Conservation (phyloP, 805 yeast species). For the Candida schatavii region DNA sequence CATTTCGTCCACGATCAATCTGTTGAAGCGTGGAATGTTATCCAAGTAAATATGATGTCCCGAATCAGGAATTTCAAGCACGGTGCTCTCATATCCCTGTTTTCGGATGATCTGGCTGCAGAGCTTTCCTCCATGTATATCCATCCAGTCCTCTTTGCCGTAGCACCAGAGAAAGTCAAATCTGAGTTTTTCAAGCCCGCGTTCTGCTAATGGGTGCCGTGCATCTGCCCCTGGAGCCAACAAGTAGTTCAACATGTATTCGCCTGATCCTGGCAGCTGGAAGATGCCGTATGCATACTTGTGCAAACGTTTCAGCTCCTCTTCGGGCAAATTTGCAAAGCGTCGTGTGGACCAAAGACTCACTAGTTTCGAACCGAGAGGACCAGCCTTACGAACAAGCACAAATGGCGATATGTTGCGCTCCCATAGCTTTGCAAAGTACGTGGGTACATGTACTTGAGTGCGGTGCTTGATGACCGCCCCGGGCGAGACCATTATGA, state of each 20-base stretch:
- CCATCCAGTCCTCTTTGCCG: slow-evolving; percentile 75
- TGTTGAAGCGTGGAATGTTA: slow-evolving; percentile 54
- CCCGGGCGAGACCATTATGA: slow-evolving; percentile 87
- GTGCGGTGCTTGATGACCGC: slow-evolving; percentile 59
- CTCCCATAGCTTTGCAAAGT: slow-evolving; percentile 85
- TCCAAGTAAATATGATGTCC: slow-evolving; percentile 85
- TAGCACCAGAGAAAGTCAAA: slow-evolving; percentile 80
- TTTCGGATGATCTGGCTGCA: slow-evolving; percentile 32
- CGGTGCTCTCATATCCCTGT: slow-evolving; percentile 19
- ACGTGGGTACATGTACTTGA: slow-evolving; percentile 57
- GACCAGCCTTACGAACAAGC: slow-evolving; percentile 72
- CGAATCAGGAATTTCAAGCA: slow-evolving; percentile 47
- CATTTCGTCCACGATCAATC: slow-evolving; percentile 53
- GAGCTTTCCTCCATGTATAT: slow-evolving; percentile 44
- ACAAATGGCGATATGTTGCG: slow-evolving; percentile 82
- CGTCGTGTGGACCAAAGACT: slow-evolving; percentile 89
- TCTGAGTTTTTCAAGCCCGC: slow-evolving; percentile 48
- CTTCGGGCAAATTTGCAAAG: slow-evolving; percentile 54
- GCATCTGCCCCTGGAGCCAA: slow-evolving; percentile 92
- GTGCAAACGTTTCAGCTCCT: slow-evolving; percentile 59
- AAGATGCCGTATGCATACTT: slow-evolving; percentile 80
- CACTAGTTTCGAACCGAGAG: slow-evolving; percentile 78
- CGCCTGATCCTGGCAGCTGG: slow-evolving; percentile 88
- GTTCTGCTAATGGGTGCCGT: slow-evolving; percentile 60
- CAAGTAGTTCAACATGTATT: slow-evolving; percentile 79